phyloP scores from a whole-genome alignment of 148 eudicot genomes.

The Rhododendron vialii region DNA sequence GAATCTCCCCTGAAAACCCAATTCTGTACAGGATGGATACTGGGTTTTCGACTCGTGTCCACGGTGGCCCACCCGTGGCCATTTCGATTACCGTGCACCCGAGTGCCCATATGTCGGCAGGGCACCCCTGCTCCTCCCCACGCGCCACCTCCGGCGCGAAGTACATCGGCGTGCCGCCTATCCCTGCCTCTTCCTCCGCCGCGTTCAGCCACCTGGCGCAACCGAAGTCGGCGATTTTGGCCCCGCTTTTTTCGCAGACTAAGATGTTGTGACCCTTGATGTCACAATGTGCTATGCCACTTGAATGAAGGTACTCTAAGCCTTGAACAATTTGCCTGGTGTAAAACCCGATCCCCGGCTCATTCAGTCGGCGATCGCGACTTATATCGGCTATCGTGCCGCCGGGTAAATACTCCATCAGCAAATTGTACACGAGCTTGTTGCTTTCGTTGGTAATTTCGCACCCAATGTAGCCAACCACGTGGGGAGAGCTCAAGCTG shows the following conservation, averaged over 20 bases:
- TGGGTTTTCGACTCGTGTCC: constrained; percentile 32
- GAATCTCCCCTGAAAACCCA: constrained; percentile 36
- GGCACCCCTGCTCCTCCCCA: constrained; percentile 43
- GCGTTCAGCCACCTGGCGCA: constrained; percentile 25
- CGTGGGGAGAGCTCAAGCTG: constrained; percentile 31
- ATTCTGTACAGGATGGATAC: constrained; percentile 33
- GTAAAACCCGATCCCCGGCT: constrained; percentile 24
- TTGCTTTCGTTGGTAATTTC: constrained; percentile 13
- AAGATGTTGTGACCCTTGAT: constrained; percentile 41
- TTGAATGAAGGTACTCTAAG: constrained; percentile 32
- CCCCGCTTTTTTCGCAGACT: constrained; percentile 19
- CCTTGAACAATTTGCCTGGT: constrained; percentile 29
- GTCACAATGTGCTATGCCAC: constrained; percentile 42
- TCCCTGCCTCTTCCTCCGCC: background rate
- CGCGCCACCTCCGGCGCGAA: constrained; percentile 63
- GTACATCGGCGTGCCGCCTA: constrained; percentile 41
- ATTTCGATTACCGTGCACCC: constrained; percentile 58
- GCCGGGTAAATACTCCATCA: constrained; percentile 40
- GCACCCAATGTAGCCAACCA: constrained; percentile 34
- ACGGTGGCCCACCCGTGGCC: constrained; percentile 49
- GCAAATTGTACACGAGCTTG: constrained; percentile 27
- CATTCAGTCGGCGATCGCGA: constrained; percentile 12
- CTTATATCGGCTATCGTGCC: constrained; percentile 37
- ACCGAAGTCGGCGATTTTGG: constrained; percentile 60
- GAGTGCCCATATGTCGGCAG: constrained; percentile 48